Base-by-base conservation (phyloP, 331 rosid species). In the Telfairia occidentalis region DNA sequence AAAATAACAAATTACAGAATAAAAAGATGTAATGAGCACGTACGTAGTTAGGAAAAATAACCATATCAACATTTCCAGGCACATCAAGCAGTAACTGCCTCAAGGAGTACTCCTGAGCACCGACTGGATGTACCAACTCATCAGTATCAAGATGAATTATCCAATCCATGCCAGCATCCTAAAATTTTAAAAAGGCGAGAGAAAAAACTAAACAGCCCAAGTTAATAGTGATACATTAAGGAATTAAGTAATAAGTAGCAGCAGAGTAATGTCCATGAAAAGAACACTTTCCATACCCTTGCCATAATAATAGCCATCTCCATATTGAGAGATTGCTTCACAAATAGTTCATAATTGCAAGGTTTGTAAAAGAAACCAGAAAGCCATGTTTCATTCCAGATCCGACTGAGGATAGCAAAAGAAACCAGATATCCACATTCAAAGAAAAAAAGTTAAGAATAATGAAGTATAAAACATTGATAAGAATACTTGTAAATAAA, bases 291-390 rank as follows among this genome's bases (percentile, higher is more conserved):
- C 6, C 87, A 82, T 94, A 94, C 98, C 98, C 96, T 87, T 86
- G 98, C 98, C 96, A 95, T 88, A 67, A 85, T 91, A 81, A 95
- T 95, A 73, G 97, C 97, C 92, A 95, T 91, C 89, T 95, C 98
- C 98, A 95, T 95, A 69, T 95, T 95, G 82, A 95, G 98, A 77
- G 98, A 91, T 81, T 95, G 98, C 89, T 95, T 95, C 84, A 95
- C 98, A 86, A 95, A 95, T 53, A 95, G 92, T 71, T 95, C 98
- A 78, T 91, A 91, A 84, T 95, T 95, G 90, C 98, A 94, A 48
- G 98, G 98, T 82, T 91, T 94, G 83, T 94, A 94, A 84, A 94
- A 94, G 96, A 94, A 94, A 82, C 96, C 81, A 16, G 98, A 82
- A 72, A 94, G 85, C 98, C 98, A 94, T 24, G 98, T 91, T 87